Conservation (phyloP, 805 yeast species). For the Saccharomycopsis selenospora region DNA sequence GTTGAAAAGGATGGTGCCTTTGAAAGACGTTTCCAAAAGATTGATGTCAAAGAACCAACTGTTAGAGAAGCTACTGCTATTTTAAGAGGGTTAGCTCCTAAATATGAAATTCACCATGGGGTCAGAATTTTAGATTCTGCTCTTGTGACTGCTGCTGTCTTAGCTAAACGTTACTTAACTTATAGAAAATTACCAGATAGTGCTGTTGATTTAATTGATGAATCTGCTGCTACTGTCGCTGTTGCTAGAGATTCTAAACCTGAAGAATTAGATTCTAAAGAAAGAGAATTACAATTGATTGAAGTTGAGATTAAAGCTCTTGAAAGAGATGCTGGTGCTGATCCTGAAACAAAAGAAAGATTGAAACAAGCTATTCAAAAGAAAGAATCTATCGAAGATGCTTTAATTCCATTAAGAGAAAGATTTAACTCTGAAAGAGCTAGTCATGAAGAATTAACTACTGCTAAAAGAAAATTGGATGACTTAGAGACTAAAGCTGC, state of each 20-base stretch:
- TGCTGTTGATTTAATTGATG: slow-evolving; percentile 94
- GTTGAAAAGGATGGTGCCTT: slow-evolving; percentile 97
- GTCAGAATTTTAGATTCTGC: slow-evolving; percentile 94
- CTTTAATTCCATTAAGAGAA: slow-evolving; percentile 76
- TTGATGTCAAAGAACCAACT: slow-evolving; percentile 92
- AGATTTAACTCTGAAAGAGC: slow-evolving; percentile 79
- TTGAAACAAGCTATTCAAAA: slow-evolving; percentile 69
- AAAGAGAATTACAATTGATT: slow-evolving; percentile 82
- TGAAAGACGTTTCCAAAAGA: slow-evolving; percentile 96
- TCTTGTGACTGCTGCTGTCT: slow-evolving; percentile 85
- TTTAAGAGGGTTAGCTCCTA: slow-evolving; percentile 90
- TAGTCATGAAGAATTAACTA: slow-evolving; percentile 85
- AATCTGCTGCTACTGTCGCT: slow-evolving; percentile 94
- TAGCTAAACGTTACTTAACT: slow-evolving; percentile 90
- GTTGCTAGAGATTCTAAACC: slow-evolving; percentile 98
- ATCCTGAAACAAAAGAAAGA: slow-evolving; percentile 76
- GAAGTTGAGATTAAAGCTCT: slow-evolving; percentile 96
- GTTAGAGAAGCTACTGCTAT: slow-evolving; percentile 91
- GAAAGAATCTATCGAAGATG: slow-evolving; percentile 79
- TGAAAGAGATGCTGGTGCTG: slow-evolving; percentile 90
- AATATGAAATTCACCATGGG: slow-evolving; percentile 95
- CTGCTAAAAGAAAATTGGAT: slow-evolving; percentile 83
- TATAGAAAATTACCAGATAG: slow-evolving; percentile 95
- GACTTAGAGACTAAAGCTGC: slow-evolving; percentile 87
- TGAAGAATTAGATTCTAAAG: slow-evolving; percentile 89